Evolutionary conservation across 768 basidiomycete species (phyloP).

Genomic region (Mycena galericulata): DNA sequence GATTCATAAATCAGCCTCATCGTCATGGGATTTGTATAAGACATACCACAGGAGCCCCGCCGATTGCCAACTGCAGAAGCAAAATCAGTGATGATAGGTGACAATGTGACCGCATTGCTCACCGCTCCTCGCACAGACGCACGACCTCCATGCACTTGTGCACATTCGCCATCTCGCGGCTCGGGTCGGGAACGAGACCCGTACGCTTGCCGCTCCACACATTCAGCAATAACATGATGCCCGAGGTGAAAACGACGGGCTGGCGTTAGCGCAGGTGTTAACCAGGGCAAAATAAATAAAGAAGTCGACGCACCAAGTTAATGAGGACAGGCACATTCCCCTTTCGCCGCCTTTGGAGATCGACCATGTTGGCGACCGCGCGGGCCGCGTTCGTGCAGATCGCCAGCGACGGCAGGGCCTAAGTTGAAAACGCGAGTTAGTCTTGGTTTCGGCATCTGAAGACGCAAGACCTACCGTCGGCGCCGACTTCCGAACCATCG

Average conservation of each 20-base stretch:
- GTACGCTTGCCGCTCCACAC: constrained; percentile 73
- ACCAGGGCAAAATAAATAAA: not conserved
- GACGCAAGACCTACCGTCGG: constrained; percentile 33
- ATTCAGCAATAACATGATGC: constrained; percentile 71
- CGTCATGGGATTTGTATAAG: too few species aligned
- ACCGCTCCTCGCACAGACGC: constrained; percentile 54
- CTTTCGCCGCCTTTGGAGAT: constrained; percentile 55
- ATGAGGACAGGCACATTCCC: constrained; percentile 43
- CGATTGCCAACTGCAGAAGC: constrained; percentile 49
- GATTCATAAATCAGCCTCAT: not conserved
- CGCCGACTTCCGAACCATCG: constrained; percentile 65
- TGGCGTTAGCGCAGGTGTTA: constrained; percentile 13
- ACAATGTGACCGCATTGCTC: constrained; percentile 16
- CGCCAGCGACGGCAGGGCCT: constrained; percentile 71
- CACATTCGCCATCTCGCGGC: constrained; percentile 69
- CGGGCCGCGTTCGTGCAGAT: constrained; percentile 89
- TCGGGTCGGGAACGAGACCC: constrained; percentile 59
- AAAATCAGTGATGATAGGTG: not conserved
- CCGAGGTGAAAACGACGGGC: constrained; percentile 53
- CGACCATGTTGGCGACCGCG: constrained; percentile 78
- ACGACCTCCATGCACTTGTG: constrained; percentile 68
- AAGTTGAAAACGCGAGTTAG: too few species aligned
- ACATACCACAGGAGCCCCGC: constrained; percentile 54
- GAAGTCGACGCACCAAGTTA: constrained; percentile 46
- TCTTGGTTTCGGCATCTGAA: not conserved